phyloP scores from a whole-genome alignment of 1,284 basidiomycete genomes.

The Tilletia horrida region DNA sequence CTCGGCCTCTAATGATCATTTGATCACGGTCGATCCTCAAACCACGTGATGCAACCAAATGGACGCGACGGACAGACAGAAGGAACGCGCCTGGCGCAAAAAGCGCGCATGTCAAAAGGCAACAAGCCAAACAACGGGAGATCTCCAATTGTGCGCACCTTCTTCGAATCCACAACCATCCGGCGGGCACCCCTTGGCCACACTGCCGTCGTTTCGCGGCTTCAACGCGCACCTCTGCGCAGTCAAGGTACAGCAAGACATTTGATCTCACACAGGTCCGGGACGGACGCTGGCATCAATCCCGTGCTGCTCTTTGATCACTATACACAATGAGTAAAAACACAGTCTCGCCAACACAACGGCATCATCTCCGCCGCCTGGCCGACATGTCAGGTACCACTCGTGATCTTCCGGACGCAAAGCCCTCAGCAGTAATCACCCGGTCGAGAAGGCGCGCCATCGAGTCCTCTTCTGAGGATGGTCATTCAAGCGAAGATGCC shows the following conservation, averaged over 20 bases:
- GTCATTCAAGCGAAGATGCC: not conserved
- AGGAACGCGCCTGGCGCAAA: not conserved
- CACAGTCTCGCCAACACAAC: not conserved
- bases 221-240: too few species aligned
- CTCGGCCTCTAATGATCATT: too few species aligned
- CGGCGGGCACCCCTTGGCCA: too few species aligned
- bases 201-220: too few species aligned
- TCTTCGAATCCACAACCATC: too few species aligned
- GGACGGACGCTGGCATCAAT: not conserved
- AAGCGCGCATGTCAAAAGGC: not conserved
- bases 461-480: not conserved
- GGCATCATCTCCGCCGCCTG: conserved; percentile 2
- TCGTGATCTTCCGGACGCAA: not conserved
- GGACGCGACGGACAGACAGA: not conserved
- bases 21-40: not conserved
- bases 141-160: too few species aligned
- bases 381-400: conserved; percentile 15
- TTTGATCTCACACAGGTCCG: too few species aligned
- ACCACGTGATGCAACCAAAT: not conserved
- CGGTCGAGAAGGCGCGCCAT: not conserved
- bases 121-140: not conserved
- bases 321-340: not conserved
- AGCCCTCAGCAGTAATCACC: not conserved
- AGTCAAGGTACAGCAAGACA: too few species aligned
- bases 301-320: not conserved